These are phyloP conservation scores for Amanita exitialis DNA, from an alignment of 768 basidiomycete genomes.

Conservation along the genomic window DNA sequence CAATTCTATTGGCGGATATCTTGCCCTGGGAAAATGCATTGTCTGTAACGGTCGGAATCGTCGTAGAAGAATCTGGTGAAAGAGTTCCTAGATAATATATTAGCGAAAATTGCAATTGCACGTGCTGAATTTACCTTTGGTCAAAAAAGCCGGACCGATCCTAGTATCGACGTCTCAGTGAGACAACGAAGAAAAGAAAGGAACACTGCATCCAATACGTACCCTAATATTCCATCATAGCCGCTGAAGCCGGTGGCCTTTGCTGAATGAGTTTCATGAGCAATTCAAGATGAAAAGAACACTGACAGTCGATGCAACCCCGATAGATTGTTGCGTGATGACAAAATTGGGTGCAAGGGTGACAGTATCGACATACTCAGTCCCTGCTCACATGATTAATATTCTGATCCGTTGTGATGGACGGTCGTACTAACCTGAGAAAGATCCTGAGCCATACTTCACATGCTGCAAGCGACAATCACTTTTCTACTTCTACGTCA, in stretches of 20 bases:
- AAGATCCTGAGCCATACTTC: constrained; percentile 50
- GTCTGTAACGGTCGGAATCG: constrained; percentile 48
- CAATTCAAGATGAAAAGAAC: background rate
- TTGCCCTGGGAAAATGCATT: constrained; percentile 33
- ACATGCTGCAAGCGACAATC: constrained; percentile 28
- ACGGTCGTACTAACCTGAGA: constrained; percentile 31
- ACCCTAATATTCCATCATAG: constrained; percentile 62
- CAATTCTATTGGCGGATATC: constrained; percentile 31
- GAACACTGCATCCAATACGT: constrained; percentile 9
- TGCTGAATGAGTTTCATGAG: background rate
- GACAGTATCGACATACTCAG: constrained; percentile 44
- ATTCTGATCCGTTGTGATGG: background rate
- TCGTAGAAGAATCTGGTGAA: constrained; percentile 15
- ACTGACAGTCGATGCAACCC: constrained; percentile 36
- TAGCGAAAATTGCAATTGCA: background rate
- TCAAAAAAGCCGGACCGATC: constrained; percentile 53
- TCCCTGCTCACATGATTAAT: constrained; percentile 18
- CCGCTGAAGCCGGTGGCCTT: constrained; percentile 34
- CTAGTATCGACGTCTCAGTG: constrained; percentile 22
- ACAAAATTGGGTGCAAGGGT: constrained; percentile 33
- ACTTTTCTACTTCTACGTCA: constrained; percentile 2
- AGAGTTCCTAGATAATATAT: constrained; percentile 20
- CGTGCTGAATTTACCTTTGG: constrained; percentile 21
- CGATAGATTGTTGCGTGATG: constrained; percentile 45
- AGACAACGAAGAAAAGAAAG: background rate